Conservation (phyloP, 1,284 basidiomycete species). For the Phellinidium pouzarii region DNA sequence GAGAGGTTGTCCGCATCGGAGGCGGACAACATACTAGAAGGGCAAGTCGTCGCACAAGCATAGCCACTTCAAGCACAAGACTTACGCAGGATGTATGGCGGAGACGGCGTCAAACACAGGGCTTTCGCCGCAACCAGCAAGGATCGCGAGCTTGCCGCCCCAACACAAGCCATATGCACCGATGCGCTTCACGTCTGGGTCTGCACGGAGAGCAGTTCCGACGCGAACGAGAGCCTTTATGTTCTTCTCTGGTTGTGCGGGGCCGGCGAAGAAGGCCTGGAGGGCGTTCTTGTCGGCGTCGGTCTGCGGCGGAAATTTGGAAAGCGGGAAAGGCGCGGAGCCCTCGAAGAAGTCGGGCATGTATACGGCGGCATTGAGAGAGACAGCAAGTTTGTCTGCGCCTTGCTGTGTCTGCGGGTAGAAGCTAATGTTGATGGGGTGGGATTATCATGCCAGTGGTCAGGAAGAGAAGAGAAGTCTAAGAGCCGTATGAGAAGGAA, state of each 20-base stretch:
- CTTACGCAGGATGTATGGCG: constrained; percentile 51
- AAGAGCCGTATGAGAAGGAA: background rate
- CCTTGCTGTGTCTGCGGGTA: constrained; percentile 52
- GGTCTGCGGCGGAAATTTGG: constrained; percentile 47
- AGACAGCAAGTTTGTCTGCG: constrained; percentile 52
- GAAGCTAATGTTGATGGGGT: constrained; percentile 1
- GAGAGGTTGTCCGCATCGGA: constrained; percentile 45
- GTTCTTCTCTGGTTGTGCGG: constrained; percentile 38
- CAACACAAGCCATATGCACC: constrained; percentile 56
- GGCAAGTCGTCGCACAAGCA: background rate
- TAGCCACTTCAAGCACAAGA: too few species aligned
- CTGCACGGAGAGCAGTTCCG: constrained; percentile 37
- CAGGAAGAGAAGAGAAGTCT: constrained; percentile 17
- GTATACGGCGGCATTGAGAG: constrained; percentile 45
- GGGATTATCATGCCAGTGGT: background rate
- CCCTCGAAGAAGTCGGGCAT: constrained; percentile 66
- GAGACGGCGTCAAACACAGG: constrained; percentile 45
- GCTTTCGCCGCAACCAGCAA: constrained; percentile 28
- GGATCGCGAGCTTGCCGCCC: constrained; percentile 52
- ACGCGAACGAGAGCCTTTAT: constrained; percentile 42
- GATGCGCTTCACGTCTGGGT: constrained; percentile 39
- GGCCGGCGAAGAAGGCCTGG: constrained; percentile 48
- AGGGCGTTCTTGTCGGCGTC: constrained; percentile 43
- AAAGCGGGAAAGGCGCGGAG: constrained; percentile 40
- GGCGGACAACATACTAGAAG: constrained; percentile 47